Conservation (phyloP, 768 basidiomycete species). For the Russula brevipes region DNA sequence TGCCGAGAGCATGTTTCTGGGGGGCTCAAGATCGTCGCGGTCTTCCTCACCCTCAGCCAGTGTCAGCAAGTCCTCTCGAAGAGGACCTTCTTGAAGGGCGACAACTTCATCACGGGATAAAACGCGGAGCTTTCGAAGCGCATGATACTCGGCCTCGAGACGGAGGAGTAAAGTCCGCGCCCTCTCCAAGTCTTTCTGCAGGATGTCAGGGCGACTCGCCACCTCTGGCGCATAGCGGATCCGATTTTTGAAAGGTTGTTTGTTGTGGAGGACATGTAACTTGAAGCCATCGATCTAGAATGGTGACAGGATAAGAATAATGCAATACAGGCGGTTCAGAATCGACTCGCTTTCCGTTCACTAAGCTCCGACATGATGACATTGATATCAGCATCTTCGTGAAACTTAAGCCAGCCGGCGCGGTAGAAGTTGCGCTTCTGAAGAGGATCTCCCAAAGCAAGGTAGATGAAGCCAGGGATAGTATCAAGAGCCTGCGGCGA, state of each 20-base stretch:
- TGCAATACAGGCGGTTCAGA: neutral
- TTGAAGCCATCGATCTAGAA: constrained; percentile 90
- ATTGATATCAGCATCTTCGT: constrained; percentile 78
- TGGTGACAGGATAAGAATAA: constrained; percentile 3
- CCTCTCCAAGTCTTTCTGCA: constrained; percentile 76
- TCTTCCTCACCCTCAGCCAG: constrained; percentile 31
- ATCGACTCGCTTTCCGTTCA: constrained; percentile 67
- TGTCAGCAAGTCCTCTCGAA: constrained; percentile 23
- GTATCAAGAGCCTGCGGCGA: constrained; percentile 60
- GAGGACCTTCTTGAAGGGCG: constrained; percentile 23
- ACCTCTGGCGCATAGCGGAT: constrained; percentile 79
- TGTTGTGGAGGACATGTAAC: constrained; percentile 80
- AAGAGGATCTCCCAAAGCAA: constrained; percentile 87
- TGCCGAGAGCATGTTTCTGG: constrained; percentile 65
- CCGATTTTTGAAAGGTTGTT: constrained; percentile 70
- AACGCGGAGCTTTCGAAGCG: constrained; percentile 43
- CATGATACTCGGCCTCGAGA: constrained; percentile 65
- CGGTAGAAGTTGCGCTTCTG: constrained; percentile 93
- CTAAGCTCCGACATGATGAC: constrained; percentile 65
- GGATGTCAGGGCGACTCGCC: constrained; percentile 71
- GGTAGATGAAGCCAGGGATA: constrained; percentile 77
- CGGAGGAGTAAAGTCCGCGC: constrained; percentile 65
- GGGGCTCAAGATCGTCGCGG: constrained; percentile 49
- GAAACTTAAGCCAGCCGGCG: constrained; percentile 88
- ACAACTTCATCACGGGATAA: constrained; percentile 22